Evolutionary conservation across 768 basidiomycete genomes (phyloP).

Genomic region (Boletus subparvulus): DNA sequence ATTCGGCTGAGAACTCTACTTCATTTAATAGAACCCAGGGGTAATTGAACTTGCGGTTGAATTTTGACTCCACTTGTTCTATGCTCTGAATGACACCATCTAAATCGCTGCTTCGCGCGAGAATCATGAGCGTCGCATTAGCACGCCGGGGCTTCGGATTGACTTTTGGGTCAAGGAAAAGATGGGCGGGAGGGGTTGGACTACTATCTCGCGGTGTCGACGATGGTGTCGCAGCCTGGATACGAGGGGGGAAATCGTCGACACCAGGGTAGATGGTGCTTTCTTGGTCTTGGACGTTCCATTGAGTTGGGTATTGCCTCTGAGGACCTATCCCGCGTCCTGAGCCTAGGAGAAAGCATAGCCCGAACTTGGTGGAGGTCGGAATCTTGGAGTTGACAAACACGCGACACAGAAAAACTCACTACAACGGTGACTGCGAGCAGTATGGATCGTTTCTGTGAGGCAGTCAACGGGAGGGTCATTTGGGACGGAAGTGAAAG

Average conservation of each 20-base stretch:
- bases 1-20: constrained; percentile 52
- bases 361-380: constrained; percentile 10
- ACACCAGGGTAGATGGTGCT: not conserved
- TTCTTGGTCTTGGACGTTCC: not conserved
- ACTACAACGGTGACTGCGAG: constrained; percentile 28
- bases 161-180: constrained; percentile 1
- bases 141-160: constrained; percentile 31
- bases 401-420: not conserved
- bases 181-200: constrained; percentile 2
- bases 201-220: not conserved
- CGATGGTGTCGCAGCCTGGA: not conserved
- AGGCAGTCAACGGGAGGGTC: constrained; percentile 26
- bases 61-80: constrained; percentile 54
- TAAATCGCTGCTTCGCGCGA: constrained; percentile 51
- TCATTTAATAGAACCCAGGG: constrained; percentile 69
- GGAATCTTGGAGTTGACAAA: not conserved
- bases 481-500: constrained; percentile 5
- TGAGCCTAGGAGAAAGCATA: constrained; percentile 25
- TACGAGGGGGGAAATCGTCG: not conserved
- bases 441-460: constrained; percentile 31
- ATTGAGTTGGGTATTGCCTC: constrained; percentile 1
- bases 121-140: constrained; percentile 60
- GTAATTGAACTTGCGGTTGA: constrained; percentile 58
- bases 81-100: constrained; percentile 47
- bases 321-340: constrained; percentile 1